A percentile compares a stretch with the other conserved stretches of the same genome.
Evolutionary conservation across 2,329 filamentous ascomycete genomes (phyloP).

Genomic region (Myriosclerotinia duriaeana): DNA sequence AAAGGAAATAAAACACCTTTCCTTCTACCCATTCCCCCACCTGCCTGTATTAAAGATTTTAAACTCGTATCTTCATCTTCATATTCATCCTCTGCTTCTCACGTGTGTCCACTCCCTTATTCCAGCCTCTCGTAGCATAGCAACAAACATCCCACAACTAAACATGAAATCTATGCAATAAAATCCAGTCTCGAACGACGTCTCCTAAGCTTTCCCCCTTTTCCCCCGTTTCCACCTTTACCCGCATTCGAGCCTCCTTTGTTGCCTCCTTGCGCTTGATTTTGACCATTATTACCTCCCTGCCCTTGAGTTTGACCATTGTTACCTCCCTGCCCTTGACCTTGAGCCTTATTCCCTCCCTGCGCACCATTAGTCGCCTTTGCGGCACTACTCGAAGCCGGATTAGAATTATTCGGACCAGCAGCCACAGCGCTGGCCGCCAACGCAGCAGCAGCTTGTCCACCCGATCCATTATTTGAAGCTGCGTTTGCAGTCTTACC

Average conservation of each 20-base stretch:
- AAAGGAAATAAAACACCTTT: slow-evolving; percentile 11
- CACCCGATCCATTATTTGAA: slow-evolving; percentile 29
- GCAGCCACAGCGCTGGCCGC: slow-evolving; percentile 38
- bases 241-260: background rate
- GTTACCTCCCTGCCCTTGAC: too few species aligned
- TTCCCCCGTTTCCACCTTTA: slow-evolving; percentile 13
- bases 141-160: too few species aligned
- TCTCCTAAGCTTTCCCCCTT: slow-evolving; percentile 13
- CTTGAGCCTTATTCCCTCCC: slow-evolving; percentile 1
- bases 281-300: background rate
- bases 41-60: background rate
- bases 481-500: slow-evolving; percentile 31
- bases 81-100: too few species aligned
- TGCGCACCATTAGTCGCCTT: background rate
- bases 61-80: background rate
- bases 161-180: slow-evolving; percentile 11
- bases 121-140: too few species aligned
- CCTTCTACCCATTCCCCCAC: background rate
- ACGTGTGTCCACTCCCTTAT: too few species aligned
- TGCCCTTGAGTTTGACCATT: background rate
- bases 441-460: slow-evolving; percentile 28
- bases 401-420: slow-evolving; percentile 27
- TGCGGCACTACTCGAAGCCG: slow-evolving; percentile 10
- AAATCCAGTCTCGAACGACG: slow-evolving; percentile 11
- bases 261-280: background rate